A percentile compares a stretch with the other conserved stretches of the same genome.
Evolutionary conservation across 805 yeast species (phyloP).

Genomic region (Zygotorulaspora danielsina): DNA sequence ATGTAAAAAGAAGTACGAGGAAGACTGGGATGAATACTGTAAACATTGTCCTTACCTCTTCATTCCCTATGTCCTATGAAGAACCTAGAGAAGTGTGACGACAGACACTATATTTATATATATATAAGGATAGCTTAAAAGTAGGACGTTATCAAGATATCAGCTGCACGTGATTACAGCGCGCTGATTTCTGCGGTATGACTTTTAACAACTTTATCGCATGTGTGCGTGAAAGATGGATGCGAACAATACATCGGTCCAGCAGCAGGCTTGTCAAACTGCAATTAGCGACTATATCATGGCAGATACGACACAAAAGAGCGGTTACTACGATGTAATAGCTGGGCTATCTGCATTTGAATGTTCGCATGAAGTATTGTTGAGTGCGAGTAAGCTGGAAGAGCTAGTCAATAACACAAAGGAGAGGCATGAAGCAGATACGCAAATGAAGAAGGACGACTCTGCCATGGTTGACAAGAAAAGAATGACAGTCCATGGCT

Average conservation of each 20-base stretch:
- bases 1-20: conserved; percentile 84
- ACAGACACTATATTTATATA: neutral
- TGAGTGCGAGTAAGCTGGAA: conserved; percentile 25
- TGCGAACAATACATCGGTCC: no score
- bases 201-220: no score
- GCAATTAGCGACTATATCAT: no score
- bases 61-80: conserved; percentile 77
- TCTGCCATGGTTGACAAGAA: conserved; percentile 12
- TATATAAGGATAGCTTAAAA: neutral
- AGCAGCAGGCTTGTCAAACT: no score
- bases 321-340: conserved; percentile 32
- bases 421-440: conserved; percentile 28
- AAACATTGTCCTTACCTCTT: conserved; percentile 87
- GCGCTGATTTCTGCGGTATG: no score
- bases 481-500: conserved; percentile 30
- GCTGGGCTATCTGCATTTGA: conserved; percentile 33
- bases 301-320: conserved; percentile 12
- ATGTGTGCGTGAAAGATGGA: no score
- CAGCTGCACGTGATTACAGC: no score
- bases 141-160: no score
- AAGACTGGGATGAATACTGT: conserved; percentile 85
- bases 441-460: conserved; percentile 21
- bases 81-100: neutral
- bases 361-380: conserved; percentile 27
- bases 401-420: conserved; percentile 28